phyloP scores from a whole-genome alignment of 306 rosid species.

The Echinosophora koreensis region DNA sequence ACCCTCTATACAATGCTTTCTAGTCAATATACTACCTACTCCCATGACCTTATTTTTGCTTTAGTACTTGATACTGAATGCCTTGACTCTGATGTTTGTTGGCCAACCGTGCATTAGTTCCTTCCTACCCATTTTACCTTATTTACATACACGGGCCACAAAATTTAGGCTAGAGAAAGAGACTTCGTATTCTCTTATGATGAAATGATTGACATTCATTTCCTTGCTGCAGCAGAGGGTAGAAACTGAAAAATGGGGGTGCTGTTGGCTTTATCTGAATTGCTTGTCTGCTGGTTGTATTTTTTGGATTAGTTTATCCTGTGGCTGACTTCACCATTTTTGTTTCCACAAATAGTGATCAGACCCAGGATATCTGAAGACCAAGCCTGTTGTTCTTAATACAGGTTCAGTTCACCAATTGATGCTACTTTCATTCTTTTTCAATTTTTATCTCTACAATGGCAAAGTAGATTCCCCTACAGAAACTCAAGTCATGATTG shows the following conservation, averaged over 20 bases:
- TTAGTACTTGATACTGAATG: slow-evolving; percentile 33
- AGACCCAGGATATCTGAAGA: slow-evolving; percentile 44
- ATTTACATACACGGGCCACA: slow-evolving; percentile 9
- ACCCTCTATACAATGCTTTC: slow-evolving; percentile 10
- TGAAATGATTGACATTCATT: slow-evolving; percentile 20
- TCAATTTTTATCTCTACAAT: slow-evolving; percentile 12
- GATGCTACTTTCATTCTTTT: slow-evolving; percentile 45
- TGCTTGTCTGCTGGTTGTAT: slow-evolving; percentile 25
- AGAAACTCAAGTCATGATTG: not conserved
- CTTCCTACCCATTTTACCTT: slow-evolving; percentile 49
- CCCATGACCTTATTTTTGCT: slow-evolving; percentile 32
- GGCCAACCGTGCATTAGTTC: slow-evolving; percentile 59
- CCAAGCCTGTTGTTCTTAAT: slow-evolving; percentile 42
- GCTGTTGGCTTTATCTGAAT: slow-evolving; percentile 18
- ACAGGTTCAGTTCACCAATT: slow-evolving; percentile 47
- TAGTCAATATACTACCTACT: slow-evolving; percentile 35
- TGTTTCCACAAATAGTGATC: slow-evolving; percentile 38
- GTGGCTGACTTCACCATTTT: slow-evolving; percentile 35
- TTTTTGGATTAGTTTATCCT: slow-evolving; percentile 23
- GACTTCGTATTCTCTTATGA: slow-evolving; percentile 8
- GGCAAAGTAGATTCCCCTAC: slow-evolving; percentile 16
- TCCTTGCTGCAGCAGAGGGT: slow-evolving; percentile 32
- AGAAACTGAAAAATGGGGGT: slow-evolving; percentile 31
- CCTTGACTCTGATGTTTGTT: slow-evolving; percentile 59
- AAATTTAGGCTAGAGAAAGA: slow-evolving; percentile 35